Evolutionary conservation across 306 rosid species (phyloP).

Genomic region (Begonia masoniana): DNA sequence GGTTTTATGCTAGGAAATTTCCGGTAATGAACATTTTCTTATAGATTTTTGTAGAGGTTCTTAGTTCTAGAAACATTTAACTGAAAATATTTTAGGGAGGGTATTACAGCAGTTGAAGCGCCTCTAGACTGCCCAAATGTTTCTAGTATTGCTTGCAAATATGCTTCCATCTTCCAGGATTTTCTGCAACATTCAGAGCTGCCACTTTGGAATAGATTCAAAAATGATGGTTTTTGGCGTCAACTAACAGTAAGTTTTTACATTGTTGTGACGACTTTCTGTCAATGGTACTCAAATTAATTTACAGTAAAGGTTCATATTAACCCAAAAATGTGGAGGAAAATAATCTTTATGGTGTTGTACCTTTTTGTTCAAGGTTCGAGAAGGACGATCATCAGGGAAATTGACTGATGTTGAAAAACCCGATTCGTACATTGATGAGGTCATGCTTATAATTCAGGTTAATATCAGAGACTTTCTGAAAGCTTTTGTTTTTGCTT

Average conservation of each 20-base stretch:
- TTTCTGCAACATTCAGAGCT: constrained; percentile 61
- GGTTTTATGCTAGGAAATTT: constrained; percentile 96
- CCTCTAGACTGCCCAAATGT: constrained; percentile 83
- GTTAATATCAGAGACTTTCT: constrained; percentile 16
- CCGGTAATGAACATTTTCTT: constrained; percentile 36
- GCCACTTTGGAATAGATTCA: constrained; percentile 90
- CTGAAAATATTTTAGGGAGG: constrained; percentile 51
- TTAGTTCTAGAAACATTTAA: constrained; percentile 12
- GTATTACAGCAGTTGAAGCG: constrained; percentile 93
- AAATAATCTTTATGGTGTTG: too few species aligned
- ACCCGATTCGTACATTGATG: constrained; percentile 38
- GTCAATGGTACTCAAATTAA: neutral
- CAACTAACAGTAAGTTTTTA: constrained; percentile 54
- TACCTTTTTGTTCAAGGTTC: constrained; percentile 29
- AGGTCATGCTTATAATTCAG: constrained; percentile 90
- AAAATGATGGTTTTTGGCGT: constrained; percentile 92
- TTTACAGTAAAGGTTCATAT: too few species aligned
- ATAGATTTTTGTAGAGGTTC: constrained; percentile 12
- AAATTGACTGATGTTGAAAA: constrained; percentile 30
- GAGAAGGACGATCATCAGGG: constrained; percentile 75
- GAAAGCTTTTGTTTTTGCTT: neutral
- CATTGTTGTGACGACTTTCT: neutral
- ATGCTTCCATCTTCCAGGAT: constrained; percentile 78
- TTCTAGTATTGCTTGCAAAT: constrained; percentile 56
- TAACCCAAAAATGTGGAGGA: too few species aligned